These are phyloP conservation scores for Populus deltoides DNA, from an alignment of 345 rosid genomes.

Conservation along the genomic window DNA sequence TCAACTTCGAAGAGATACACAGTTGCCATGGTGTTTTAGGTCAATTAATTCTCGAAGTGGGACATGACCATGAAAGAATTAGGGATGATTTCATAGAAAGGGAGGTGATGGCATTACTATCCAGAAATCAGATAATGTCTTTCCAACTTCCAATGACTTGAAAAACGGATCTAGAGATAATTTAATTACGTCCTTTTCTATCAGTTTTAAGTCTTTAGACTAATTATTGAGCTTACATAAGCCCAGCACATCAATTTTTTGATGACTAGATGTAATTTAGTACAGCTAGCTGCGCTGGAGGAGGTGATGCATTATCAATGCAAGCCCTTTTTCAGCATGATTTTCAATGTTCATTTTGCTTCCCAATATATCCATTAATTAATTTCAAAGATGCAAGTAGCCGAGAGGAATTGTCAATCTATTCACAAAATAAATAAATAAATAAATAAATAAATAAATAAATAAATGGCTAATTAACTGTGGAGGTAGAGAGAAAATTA, in stretches of 20 bases:
- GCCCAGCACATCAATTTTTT: too few species aligned
- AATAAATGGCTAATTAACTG: too few species aligned
- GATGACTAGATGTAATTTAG: too few species aligned
- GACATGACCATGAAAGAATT: neutral
- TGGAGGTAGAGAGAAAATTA: too few species aligned
- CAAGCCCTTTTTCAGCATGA: neutral
- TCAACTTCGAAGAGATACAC: neutral
- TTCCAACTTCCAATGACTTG: neutral
- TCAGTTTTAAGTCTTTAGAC: neutral
- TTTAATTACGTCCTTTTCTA: neutral
- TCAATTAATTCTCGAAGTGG: neutral
- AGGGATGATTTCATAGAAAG: neutral
- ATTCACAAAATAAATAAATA: too few species aligned
- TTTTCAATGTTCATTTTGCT: neutral
- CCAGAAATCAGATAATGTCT: neutral
- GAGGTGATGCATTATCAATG: neutral
- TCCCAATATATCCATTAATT: too few species aligned
- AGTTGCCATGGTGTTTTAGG: neutral
- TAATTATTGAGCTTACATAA: too few species aligned
- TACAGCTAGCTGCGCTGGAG: neutral
- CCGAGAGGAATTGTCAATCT: too few species aligned
- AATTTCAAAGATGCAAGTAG: too few species aligned
- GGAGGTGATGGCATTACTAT: neutral
- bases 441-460: too few species aligned
- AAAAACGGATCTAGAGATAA: neutral